Percentiles rank a stretch among this genome's conserved stretches.
Evolutionary conservation across 2,329 filamentous ascomycete genomes (phyloP).

Genomic region (Scleromitrula shiraiana): DNA sequence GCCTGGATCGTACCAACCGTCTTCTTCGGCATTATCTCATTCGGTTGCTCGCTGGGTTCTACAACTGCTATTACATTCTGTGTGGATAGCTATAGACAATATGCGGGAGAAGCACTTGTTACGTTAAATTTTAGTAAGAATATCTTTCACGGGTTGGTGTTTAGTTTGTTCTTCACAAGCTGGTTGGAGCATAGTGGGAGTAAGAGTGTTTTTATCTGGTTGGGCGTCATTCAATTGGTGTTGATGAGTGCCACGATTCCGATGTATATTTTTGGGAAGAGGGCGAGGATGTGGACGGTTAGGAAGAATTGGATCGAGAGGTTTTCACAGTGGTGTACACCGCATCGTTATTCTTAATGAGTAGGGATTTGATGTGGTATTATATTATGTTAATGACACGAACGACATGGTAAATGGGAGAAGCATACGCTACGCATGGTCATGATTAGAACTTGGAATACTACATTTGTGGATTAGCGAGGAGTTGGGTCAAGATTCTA

Average conservation of each 20-base stretch:
- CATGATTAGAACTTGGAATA: too few relatives aligned
- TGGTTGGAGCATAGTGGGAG: slow-evolving; percentile 74
- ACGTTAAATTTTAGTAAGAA: slow-evolving; percentile 95
- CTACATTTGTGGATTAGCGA: too few relatives aligned
- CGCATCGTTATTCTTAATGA: too few relatives aligned
- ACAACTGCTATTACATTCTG: slow-evolving; percentile 92
- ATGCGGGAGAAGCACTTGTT: slow-evolving; percentile 88
- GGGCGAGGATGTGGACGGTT: slow-evolving; percentile 89
- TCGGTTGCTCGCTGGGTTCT: slow-evolving; percentile 82
- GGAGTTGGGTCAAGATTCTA: too few relatives aligned
- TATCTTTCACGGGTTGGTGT: slow-evolving; percentile 81
- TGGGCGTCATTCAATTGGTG: slow-evolving; percentile 79
- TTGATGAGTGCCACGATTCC: slow-evolving; percentile 70
- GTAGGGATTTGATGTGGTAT: too few relatives aligned
- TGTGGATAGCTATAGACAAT: slow-evolving; percentile 87
- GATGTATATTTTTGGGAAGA: slow-evolving; percentile 91
- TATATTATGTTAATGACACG: too few relatives aligned
- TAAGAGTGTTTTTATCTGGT: slow-evolving; percentile 69
- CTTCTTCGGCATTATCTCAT: slow-evolving; percentile 88
- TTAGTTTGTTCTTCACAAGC: slow-evolving; percentile 76
- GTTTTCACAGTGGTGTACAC: slow-evolving; percentile 32
- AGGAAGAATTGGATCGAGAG: slow-evolving; percentile 80
- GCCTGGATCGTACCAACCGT: slow-evolving; percentile 86
- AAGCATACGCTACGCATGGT: too few relatives aligned
- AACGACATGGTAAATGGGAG: too few relatives aligned